phyloP scores from a whole-genome alignment of 768 basidiomycete species.

The Trametes punicea region DNA sequence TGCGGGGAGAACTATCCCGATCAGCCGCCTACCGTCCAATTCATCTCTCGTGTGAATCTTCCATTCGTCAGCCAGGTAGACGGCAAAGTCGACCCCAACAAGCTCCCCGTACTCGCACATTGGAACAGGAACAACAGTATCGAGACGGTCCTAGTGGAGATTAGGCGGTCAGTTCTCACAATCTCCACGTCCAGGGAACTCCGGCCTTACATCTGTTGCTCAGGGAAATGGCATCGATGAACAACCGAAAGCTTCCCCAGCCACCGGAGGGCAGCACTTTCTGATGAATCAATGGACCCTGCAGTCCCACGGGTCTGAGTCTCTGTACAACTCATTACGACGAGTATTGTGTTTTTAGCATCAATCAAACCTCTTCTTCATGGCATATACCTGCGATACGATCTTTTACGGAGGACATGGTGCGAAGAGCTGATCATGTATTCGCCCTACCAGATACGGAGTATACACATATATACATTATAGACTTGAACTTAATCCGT shows the following conservation, averaged over 20 bases:
- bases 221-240: conserved; percentile 93
- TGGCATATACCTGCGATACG: background rate
- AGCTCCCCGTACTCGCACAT: conserved; percentile 64
- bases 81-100: conserved; percentile 75
- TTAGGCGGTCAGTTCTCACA: conserved; percentile 69
- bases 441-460: background rate
- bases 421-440: background rate
- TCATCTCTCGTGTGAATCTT: conserved; percentile 87
- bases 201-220: background rate
- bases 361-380: conserved; percentile 7
- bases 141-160: conserved; percentile 89
- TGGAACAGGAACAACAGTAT: conserved; percentile 81
- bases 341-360: conserved; percentile 21
- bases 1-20: conserved; percentile 81
- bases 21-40: conserved; percentile 72
- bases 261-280: conserved; percentile 85
- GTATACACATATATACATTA: background rate
- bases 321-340: conserved; percentile 15
- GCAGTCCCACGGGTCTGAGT: background rate
- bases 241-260: conserved; percentile 92
- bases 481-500: background rate
- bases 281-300: conserved; percentile 27
- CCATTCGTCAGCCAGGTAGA: conserved; percentile 79
- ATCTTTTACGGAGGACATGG: background rate
- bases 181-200: background rate